phyloP scores from a whole-genome alignment of 1,284 basidiomycete species.

The Cystobasidium pallidum region DNA sequence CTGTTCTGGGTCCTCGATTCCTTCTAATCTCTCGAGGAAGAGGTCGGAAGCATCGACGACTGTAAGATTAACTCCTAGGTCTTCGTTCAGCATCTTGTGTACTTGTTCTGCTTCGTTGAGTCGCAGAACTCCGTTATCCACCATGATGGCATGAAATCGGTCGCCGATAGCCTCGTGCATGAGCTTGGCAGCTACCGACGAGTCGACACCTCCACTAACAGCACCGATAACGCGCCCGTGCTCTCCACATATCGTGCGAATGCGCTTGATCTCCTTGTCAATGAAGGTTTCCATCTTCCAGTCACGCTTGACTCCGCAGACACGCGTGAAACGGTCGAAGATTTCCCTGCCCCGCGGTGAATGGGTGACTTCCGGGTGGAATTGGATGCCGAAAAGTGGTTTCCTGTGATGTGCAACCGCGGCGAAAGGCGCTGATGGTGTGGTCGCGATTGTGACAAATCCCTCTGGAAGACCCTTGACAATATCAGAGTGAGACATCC shows the following conservation, averaged over 20 bases:
- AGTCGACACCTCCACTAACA: constrained; percentile 96
- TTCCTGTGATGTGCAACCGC: constrained; percentile 89
- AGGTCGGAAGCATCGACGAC: constrained; percentile 93
- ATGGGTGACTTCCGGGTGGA: constrained; percentile 99
- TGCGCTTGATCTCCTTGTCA: constrained; percentile 92
- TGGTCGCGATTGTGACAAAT: constrained; percentile 87
- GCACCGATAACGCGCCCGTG: constrained; percentile 97
- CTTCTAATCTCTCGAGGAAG: constrained; percentile 86
- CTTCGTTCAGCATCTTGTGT: constrained; percentile 88
- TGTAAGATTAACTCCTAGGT: constrained; percentile 94
- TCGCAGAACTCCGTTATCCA: constrained; percentile 96
- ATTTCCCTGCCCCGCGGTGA: constrained; percentile 87
- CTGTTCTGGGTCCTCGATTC: constrained; percentile 92
- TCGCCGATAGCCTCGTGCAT: constrained; percentile 99
- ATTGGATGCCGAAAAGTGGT: constrained; percentile 92
- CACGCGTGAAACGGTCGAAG: constrained; percentile 80
- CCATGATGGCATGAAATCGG: constrained; percentile 99
- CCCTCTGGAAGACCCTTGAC: constrained; percentile 77
- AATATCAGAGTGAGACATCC: constrained; percentile 99
- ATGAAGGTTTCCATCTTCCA: constrained; percentile 99
- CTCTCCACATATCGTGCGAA: constrained; percentile 90
- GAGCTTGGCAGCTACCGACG: constrained; percentile 95
- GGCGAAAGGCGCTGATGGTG: constrained; percentile 85
- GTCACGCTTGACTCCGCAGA: constrained; percentile 78
- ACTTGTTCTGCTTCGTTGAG: constrained; percentile 90